A percentile compares a stretch with the other conserved stretches of the same genome.
These are phyloP conservation scores for Ceratopteris richardii DNA, from an alignment of 75 land plant species.

Conservation along the genomic window DNA sequence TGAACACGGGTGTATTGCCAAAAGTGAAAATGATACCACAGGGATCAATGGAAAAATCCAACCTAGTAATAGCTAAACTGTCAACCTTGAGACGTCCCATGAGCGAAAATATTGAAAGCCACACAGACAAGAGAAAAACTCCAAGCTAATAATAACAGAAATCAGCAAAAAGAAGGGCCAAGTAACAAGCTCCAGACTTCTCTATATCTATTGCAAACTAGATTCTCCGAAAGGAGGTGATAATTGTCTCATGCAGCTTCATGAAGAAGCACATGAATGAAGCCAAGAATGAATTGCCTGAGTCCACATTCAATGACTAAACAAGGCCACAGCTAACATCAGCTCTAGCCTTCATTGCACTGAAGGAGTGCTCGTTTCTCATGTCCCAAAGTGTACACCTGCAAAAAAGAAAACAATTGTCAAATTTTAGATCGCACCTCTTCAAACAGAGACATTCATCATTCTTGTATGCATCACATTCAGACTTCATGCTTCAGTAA, in stretches of 20 bases:
- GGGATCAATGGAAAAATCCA: too few species aligned
- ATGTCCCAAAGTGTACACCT: constrained; percentile 1
- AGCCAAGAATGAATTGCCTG: constrained; percentile 12
- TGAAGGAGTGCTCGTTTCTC: background rate
- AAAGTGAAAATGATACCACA: too few species aligned
- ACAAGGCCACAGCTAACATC: constrained; percentile 2
- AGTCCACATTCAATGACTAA: constrained; percentile 9
- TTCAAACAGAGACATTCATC: background rate
- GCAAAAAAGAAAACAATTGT: background rate
- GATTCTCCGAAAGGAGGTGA: background rate
- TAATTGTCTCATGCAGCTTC: background rate
- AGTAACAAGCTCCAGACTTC: too few species aligned
- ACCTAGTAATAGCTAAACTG: too few species aligned
- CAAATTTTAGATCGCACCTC: background rate
- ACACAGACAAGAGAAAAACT: too few species aligned
- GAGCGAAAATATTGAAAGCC: too few species aligned
- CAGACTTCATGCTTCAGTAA: background rate
- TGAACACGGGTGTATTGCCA: too few species aligned
- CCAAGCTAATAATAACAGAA: too few species aligned
- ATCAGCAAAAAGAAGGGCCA: too few species aligned
- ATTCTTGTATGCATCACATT: background rate
- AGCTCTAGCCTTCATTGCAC: background rate
- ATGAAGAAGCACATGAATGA: background rate
- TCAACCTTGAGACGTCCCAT: too few species aligned
- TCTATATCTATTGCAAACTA: background rate